Evolutionary conservation across 805 yeast species (phyloP), one percentile per base, ranked within the genome.

Genomic region (Ogataea allantospora): DNA sequence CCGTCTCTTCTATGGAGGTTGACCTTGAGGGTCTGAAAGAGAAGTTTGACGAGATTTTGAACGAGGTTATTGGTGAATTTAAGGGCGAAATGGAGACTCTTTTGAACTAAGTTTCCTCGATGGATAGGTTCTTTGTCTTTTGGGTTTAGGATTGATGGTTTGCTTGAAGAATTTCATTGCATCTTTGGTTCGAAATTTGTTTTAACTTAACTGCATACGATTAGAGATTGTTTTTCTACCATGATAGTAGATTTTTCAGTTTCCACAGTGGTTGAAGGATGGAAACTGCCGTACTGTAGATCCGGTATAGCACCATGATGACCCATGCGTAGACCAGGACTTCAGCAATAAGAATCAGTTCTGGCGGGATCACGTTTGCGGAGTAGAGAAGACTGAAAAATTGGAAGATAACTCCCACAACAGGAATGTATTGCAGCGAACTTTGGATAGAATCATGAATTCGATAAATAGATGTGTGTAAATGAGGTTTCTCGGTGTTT

Each of bases 1-100:
- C 48, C 30, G 54, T 48, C 7, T 30, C 55, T 12, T 38, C 47
- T 37, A 50, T 52, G n/a, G 38, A 51, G 10, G 15, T 41, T 23
- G 56, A 55, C 25, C 36, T 48, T 13, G 40, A 42, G 16, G 48
- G 39, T 6, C 16, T 46, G 25, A 53, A 51, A 40, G 48, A 45
- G 33, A 55, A 51, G 41, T 30, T 55, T 23, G 40, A 44, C 27
- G 33, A 40, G 18, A 34, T 55, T 20, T 25, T 55, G 36, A 42
- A 47, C 18, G 51, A 54, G 25, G 47, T 54, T 19, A 23, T 55
- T 34, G 43, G 43, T 19, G 51, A 54, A 23, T 44, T 54, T 17
- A 30, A 42, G 28, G 45, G 44, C 12, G 54, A 41, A 20, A 47
- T 50, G 31, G 29, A 41, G 18, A 35, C 40, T 19, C 20, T 48